Base-by-base conservation (phyloP, 306 rosid species). In the Quercus suber region DNA sequence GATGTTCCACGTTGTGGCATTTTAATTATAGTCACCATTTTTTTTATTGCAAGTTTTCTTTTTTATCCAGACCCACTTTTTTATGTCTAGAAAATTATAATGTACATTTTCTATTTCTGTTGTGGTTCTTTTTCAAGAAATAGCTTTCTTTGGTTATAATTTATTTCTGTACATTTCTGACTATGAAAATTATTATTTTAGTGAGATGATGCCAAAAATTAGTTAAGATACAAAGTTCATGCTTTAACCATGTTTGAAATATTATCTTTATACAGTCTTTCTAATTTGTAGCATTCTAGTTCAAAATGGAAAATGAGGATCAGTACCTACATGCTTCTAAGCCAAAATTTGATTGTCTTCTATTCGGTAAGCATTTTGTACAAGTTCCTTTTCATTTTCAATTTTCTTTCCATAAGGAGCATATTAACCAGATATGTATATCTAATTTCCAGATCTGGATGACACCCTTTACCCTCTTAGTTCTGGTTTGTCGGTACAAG, bases 381-480 rank as follows among this genome's bases (percentile, higher is more conserved):
- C 43, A 25, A 33, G 4, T 55, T 30, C 41, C 57, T 75, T 6
- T 68, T 19, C 37, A 9, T 43, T 58, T 53, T 8, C 7, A 77
- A 49, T 58, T 79, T 79, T n/a, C 15, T 55, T 55, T 4, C 68
- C 2, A 15, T 74, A 25, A 19, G 6, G 2, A 59, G 65, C 3
- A 23, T 81, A 25, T 25, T 49, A 41, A 41, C 28, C 35, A 11
- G 23, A 33, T 87, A 8, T 8, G 3, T 8, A n/a, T 59, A 31
- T 14, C 19, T 84, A 41, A 14, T 77, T 79, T 87, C 64, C 86
- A 94, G 99, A 94, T 85, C 74, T 94, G 76, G 99, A 94, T 85
- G 99, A 94, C 87, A 94, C 99, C 53, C 95, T 94, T 59, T 92
- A 94, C 81, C 93, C 97, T 71, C n/a, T 72, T 11, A 89, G 86